phyloP scores from a whole-genome alignment of 768 basidiomycete species.

The Lentinula raphanica region DNA sequence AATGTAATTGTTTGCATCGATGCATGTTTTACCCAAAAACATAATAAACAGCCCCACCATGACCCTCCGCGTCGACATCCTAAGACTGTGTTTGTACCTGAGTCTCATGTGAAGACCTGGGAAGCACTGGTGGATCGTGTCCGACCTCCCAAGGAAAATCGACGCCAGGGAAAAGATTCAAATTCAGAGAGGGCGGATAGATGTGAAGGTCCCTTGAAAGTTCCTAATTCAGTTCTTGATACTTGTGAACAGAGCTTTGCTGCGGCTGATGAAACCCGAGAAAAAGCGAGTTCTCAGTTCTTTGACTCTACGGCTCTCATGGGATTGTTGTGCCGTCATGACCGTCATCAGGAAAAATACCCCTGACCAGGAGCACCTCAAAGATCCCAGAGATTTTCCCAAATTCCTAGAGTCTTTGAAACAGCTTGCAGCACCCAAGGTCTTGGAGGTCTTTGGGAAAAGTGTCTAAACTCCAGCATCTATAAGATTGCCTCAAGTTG shows the following conservation, averaged over 20 bases:
- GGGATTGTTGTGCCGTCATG: slow-evolving; percentile 32
- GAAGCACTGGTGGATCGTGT: slow-evolving; percentile 15
- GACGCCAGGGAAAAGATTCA: too few species aligned
- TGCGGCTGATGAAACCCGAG: slow-evolving; percentile 20
- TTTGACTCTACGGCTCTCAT: too few species aligned
- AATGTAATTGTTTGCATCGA: slow-evolving; percentile 27
- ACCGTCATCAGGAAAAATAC: too few species aligned
- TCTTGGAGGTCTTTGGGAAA: too few species aligned
- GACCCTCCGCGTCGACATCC: slow-evolving; percentile 18
- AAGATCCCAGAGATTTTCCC: too few species aligned
- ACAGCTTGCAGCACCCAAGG: too few species aligned
- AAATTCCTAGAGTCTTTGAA: too few species aligned
- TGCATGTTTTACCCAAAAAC: slow-evolving; percentile 30
- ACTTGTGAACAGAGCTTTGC: slow-evolving; percentile 26
- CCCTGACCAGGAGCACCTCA: too few species aligned
- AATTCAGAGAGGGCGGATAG: too few species aligned
- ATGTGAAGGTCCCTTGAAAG: slow-evolving; percentile 18
- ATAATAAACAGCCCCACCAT: slow-evolving; percentile 6
- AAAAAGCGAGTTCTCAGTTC: slow-evolving; percentile 23
- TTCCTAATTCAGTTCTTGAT: slow-evolving; percentile 25
- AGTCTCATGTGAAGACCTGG: slow-evolving; percentile 15
- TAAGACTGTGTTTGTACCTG: slow-evolving; percentile 16
- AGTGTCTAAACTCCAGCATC: too few species aligned
- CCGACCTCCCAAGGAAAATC: too few species aligned
- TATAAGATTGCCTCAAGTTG: too few species aligned